Base-by-base conservation (phyloP, 148 eudicot species). In the Oxyria digyna region DNA sequence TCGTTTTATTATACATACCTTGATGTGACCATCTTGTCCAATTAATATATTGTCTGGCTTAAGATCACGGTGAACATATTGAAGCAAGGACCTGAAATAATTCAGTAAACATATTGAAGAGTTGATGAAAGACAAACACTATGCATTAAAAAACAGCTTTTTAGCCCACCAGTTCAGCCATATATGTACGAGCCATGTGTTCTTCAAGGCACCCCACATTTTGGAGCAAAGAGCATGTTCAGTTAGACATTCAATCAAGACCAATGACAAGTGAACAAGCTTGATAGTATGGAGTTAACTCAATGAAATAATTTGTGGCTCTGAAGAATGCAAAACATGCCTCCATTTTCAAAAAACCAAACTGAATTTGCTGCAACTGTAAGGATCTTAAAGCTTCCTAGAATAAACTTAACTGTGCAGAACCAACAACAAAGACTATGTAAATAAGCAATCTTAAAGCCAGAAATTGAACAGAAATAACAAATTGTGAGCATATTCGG, bases 21-120 rank as follows among this genome's bases (percentile, higher is more conserved):
- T 95, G 82, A 95, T 88, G 82, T 95, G 99, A 74, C 99, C 99
- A 81, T 91, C 88, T 76, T 89, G 96, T 71, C 99, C 91, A 31
- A 95, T 87, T 80, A 95, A 75, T 81, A 95, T 78, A 78, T 95
- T 95, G 78, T 95, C 99, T 32, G 99, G 99, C 81, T 95, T 95
- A 76, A 95, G 73, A 73, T 95, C 99, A 83, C 99, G 83, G 48
- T 95, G 99, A 62, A 95, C 78, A 77, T 95, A 95, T 73, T 95
- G 91, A 79, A 57, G 97, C 99, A 77, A 95, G 99, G 31, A 95
- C 99, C 99, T 95, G 89, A 71, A 54, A 66, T 62, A 42, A 40
- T 27, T 41, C 27, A 74, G 37, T 48, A 38, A 29, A 4, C 1
- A 45, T 12, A 8, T 5, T 20, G 1, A 9, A n/a, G n/a, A n/a